phyloP scores from a whole-genome alignment of 768 basidiomycete genomes.

The Suillus alpinus region DNA sequence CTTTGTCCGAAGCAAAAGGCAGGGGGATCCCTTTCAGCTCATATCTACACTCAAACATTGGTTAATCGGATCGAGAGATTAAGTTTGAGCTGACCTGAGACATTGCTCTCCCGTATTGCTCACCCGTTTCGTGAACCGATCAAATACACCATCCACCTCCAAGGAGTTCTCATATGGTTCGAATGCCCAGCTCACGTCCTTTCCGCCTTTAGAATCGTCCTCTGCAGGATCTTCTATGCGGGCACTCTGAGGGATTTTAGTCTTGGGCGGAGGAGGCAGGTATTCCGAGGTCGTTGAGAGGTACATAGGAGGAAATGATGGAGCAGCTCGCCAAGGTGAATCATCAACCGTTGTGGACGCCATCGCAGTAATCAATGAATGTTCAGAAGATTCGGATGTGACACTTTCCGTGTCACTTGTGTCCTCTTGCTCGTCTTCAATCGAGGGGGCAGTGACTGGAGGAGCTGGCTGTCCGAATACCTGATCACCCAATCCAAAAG shows the following conservation, averaged over 20 bases:
- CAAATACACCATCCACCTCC: slow-evolving; percentile 81
- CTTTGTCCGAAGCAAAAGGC: slow-evolving; percentile 76
- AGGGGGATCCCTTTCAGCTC: slow-evolving; percentile 84
- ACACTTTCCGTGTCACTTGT: slow-evolving; percentile 37
- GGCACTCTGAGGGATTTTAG: slow-evolving; percentile 39
- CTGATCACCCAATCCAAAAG: slow-evolving; percentile 62
- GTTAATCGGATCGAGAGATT: background rate
- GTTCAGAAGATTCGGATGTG: slow-evolving; percentile 37
- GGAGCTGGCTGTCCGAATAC: slow-evolving; percentile 49
- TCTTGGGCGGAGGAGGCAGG: slow-evolving; percentile 54
- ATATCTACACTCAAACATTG: slow-evolving; percentile 51
- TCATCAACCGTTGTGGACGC: slow-evolving; percentile 51
- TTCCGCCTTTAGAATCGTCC: slow-evolving; percentile 39
- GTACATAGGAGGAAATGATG: slow-evolving; percentile 66
- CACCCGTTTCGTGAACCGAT: slow-evolving; percentile 75
- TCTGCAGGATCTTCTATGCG: slow-evolving; percentile 42
- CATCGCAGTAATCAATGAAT: slow-evolving; percentile 56
- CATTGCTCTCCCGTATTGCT: slow-evolving; percentile 78
- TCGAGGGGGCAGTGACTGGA: slow-evolving; percentile 9
- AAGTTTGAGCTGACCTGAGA: slow-evolving; percentile 55
- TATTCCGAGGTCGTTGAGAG: slow-evolving; percentile 76
- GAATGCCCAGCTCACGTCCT: slow-evolving; percentile 55
- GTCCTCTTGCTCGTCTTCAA: slow-evolving; percentile 23
- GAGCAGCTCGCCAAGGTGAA: slow-evolving; percentile 66
- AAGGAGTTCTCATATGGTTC: slow-evolving; percentile 83